These are phyloP conservation scores for Colletotrichum limetticola DNA, from an alignment of 2,329 filamentous ascomycete genomes.

Conservation along the genomic window DNA sequence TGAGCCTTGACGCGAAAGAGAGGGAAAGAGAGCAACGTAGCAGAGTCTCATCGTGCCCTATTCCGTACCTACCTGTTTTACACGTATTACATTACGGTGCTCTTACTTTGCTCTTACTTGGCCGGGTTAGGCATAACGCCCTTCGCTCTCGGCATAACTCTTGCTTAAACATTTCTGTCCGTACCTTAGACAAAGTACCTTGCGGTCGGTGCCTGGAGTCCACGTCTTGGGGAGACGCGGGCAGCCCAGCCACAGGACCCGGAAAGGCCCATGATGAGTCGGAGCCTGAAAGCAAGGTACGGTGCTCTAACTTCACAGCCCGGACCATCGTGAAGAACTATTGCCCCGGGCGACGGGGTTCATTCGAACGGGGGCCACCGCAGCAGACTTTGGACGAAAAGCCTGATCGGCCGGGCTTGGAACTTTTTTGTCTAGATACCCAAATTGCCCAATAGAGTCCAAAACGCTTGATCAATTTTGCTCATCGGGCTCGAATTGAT, in stretches of 20 bases:
- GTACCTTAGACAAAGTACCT: not conserved
- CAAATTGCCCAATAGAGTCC: not conserved
- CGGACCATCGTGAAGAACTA: conserved; percentile 8
- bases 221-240: not conserved
- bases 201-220: conserved; percentile 22
- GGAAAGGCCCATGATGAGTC: conserved; percentile 20
- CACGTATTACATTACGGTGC: not conserved
- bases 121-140: conserved; percentile 27
- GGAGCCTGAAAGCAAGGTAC: not conserved
- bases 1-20: not conserved
- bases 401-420: not conserved
- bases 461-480: not conserved
- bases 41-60: not conserved
- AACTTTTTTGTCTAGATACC: not conserved
- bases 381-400: not conserved
- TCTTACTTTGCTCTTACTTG: not conserved
- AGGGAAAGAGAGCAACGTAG: conserved; percentile 25
- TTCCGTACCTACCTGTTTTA: not conserved
- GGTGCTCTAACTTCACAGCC: not conserved
- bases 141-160: conserved; percentile 13
- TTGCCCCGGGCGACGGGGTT: conserved; percentile 24
- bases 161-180: not conserved
- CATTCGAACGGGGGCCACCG: not conserved
- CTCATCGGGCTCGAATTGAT: not conserved
- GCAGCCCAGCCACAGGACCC: conserved; percentile 10